Base-by-base conservation (phyloP, 192 early-diverging fungal species). In the Phycomyces nitens region DNA sequence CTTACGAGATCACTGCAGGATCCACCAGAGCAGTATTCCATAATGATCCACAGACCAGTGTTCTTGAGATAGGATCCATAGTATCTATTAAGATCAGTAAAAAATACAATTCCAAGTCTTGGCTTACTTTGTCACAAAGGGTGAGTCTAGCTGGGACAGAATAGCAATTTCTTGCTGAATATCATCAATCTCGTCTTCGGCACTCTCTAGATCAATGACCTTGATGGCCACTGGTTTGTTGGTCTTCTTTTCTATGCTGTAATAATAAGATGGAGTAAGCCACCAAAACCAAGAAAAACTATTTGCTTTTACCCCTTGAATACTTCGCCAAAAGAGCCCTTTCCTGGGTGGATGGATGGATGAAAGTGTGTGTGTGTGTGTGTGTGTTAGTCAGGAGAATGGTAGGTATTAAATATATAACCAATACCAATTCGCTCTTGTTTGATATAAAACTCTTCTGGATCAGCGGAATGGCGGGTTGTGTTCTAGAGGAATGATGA, bases 151-250 rank as follows among this genome's bases (percentile, higher is more conserved):
- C 69, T 97, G 95, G 49, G 94, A 94, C 26, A 99, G 78, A 56
- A 99, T 96, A 55, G 83, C 86, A 73, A 98, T 97, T 68, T 99
- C 97, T 68, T 93, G 91, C 74, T 96, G 96, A 71, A 99, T 97
- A 81, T 99, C 97, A 67, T 98, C 96, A 62, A 98, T 97, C 70
- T 98, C 95, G 69, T 98, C 96, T 73, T 99, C 96, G 22, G 92
- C 91, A 68, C 84, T 92, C 75, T 98, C 95, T 20, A 99, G 77
- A 74, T 99, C 93, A 70, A 99, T 96, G 49, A 98, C 91, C 73
- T 99, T 99, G 66, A 99, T 97, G 5, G 97, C 97, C 12, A 99
- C 94, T 0, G 83, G 81, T 62, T 79, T 78, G 44, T 83, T 84
- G 20, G 85, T 88, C 29, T 72, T 62, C 53, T 79, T 84, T 58